These are phyloP conservation scores for Xenoacremonium recifei DNA, from an alignment of 2,329 filamentous ascomycete genomes.

Conservation along the genomic window DNA sequence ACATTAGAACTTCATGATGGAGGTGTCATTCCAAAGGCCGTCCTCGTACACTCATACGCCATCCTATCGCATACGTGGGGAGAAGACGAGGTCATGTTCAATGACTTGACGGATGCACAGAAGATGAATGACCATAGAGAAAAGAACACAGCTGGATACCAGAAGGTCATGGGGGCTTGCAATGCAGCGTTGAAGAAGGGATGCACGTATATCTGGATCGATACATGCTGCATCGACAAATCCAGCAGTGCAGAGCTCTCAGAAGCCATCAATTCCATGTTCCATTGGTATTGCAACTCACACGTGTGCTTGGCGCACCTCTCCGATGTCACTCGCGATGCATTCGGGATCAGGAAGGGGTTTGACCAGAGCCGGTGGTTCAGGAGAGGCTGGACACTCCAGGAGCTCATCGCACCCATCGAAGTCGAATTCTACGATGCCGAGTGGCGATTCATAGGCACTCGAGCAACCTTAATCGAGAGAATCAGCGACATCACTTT, in stretches of 20 bases:
- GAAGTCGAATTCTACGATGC: conserved; percentile 25
- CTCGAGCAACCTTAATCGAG: conserved; percentile 13
- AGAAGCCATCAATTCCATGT: conserved; percentile 26
- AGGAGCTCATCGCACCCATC: conserved; percentile 23
- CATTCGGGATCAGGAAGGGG: conserved; percentile 11
- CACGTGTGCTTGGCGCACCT: conserved; percentile 22
- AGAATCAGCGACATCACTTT: conserved; percentile 23
- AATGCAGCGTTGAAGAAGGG: conserved; percentile 20
- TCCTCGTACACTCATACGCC: conserved; percentile 18
- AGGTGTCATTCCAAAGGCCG: too few relatives aligned
- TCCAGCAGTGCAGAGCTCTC: conserved; percentile 24
- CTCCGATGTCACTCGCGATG: conserved; percentile 17
- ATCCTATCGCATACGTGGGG: conserved; percentile 28
- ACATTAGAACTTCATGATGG: conserved; percentile 20
- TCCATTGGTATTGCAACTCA: conserved; percentile 23
- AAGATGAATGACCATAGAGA: conserved; percentile 17
- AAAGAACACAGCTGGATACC: conserved; percentile 19
- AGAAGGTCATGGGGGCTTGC: conserved; percentile 21
- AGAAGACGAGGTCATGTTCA: conserved; percentile 22
- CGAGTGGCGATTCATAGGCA: conserved; percentile 21
- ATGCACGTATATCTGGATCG: conserved; percentile 22
- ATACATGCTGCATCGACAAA: conserved; percentile 28
- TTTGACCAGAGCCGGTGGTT: conserved; percentile 25
- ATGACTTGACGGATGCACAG: conserved; percentile 18
- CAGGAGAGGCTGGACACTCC: conserved; percentile 23